Base-by-base conservation (phyloP, 1,284 basidiomycete species). In the Pyrrhoderma noxium region DNA sequence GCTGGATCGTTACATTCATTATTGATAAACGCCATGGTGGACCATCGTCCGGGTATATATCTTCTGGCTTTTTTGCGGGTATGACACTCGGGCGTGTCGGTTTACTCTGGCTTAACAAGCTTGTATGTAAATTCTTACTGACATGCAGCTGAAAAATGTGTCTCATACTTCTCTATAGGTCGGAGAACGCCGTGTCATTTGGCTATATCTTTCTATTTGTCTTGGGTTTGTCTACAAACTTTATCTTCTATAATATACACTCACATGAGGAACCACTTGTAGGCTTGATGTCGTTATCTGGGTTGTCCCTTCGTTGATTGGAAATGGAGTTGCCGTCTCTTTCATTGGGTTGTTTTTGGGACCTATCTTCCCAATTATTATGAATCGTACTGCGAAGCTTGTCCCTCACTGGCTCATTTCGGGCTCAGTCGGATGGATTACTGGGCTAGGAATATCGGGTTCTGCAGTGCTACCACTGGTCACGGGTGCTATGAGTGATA, bases 361-460 rank as follows among this genome's bases (percentile, higher is more conserved):
- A 0, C 82, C 82, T 0, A 78, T 84, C 70, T 86, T 80, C 60
- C 82, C 82, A 0, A 79, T 83, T 52, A 73, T 77, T n/a, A 77
- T 82, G 68, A 79, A 77, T 59, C 72, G 79, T 50, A 67, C 78
- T 2, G 71, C 73, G 8, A 68, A 72, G 1, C 68, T 85, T 52
- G 64, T 88, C 2, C 83, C 83, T 3, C 70, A 68, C 5, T 80
- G 78, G 70, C 68, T 86, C 8, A 72, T 85, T 47, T 77, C 76
- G 0, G 80, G 71, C 1, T 74, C 77, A n/a, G 79, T 86, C 31
- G 83, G 84, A 1, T 82, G 80, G 77, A 80, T 82, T 35, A 73
- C 77, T 2, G 77, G 77, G 13, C 67, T 85, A 44, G 84, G 85
- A 0, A 79, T 81, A 58, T 75, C 81, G 2, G 84, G 84, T 8